Evolutionary conservation across 768 basidiomycete species (phyloP).

Genomic region (Pleurotus platypus): DNA sequence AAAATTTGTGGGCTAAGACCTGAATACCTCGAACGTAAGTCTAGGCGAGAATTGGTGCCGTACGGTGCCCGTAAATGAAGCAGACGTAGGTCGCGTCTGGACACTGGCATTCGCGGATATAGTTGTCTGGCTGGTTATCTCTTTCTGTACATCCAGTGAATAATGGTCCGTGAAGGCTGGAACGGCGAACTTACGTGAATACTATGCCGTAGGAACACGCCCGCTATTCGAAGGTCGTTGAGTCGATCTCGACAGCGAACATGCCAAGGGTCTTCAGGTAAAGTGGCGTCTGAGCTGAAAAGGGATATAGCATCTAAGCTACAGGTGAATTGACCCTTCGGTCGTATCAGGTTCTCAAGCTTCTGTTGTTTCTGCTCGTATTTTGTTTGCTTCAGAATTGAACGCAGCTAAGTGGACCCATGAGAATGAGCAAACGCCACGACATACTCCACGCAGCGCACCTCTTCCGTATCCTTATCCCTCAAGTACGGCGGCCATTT

Average conservation of each 20-base stretch:
- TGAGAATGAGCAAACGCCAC: no score
- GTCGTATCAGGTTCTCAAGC: slow-evolving; percentile 35
- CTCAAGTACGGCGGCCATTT: slow-evolving; percentile 43
- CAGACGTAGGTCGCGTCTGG: slow-evolving; percentile 8
- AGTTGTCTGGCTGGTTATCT: slow-evolving; percentile 41
- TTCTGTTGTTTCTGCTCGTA: slow-evolving; percentile 31
- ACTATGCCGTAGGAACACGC: slow-evolving; percentile 37
- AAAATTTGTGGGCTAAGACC: slow-evolving; percentile 8
- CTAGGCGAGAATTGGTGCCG: slow-evolving; percentile 76
- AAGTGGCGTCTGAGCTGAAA: slow-evolving; percentile 32
- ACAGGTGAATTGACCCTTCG: slow-evolving; percentile 41
- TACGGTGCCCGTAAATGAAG: slow-evolving; percentile 57
- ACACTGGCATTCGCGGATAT: slow-evolving; percentile 15
- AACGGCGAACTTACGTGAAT: slow-evolving; percentile 31
- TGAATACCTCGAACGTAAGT: slow-evolving; percentile 41
- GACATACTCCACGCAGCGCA: slow-evolving; percentile 16
- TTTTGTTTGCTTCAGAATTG: slow-evolving; percentile 36
- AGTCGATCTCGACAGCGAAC: slow-evolving; percentile 29
- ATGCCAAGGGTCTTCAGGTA: slow-evolving; percentile 18
- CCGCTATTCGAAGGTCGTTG: slow-evolving; percentile 28
- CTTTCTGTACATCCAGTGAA: slow-evolving; percentile 33
- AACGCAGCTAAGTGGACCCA: slow-evolving; percentile 35
- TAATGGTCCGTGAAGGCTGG: no score
- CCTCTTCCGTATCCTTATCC: slow-evolving; percentile 44
- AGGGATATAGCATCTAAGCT: slow-evolving; percentile 48